phyloP scores from a whole-genome alignment of 768 basidiomycete genomes.

The Leccinum arenicola region DNA sequence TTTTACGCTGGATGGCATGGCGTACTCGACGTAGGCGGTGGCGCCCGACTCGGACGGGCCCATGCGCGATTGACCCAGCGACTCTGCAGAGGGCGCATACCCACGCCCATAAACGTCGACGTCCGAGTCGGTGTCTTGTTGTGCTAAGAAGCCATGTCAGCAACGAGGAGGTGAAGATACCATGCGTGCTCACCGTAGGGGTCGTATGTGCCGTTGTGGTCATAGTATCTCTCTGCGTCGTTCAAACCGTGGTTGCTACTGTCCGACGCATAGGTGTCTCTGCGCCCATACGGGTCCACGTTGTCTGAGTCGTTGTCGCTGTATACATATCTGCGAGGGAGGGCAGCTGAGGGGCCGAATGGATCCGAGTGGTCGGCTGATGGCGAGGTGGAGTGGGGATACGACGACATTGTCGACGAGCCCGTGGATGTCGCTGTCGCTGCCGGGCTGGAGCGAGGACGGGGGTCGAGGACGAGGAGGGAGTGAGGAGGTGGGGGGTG shows the following conservation, averaged over 20 bases:
- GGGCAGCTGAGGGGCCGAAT: constrained; percentile 45
- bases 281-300: constrained; percentile 55
- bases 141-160: constrained; percentile 40
- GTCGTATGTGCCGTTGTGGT: constrained; percentile 61
- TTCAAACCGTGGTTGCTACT: constrained; percentile 55
- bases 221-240: constrained; percentile 54
- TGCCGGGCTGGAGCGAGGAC: constrained; percentile 5
- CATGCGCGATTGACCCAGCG: constrained; percentile 59
- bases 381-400: constrained; percentile 55
- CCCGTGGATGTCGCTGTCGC: constrained; percentile 20
- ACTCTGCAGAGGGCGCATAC: constrained; percentile 71
- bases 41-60: constrained; percentile 66
- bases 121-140: constrained; percentile 84
- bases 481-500: constrained; percentile 3
- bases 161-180: constrained; percentile 7
- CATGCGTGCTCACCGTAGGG: constrained; percentile 48
- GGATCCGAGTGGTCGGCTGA: constrained; percentile 67
- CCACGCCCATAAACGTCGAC: constrained; percentile 69
- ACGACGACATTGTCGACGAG: constrained; percentile 40
- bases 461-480: background rate
- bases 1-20: constrained; percentile 49
- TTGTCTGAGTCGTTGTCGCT: constrained; percentile 79
- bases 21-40: constrained; percentile 68
- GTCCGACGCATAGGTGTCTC: constrained; percentile 71
- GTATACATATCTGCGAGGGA: constrained; percentile 45